These are phyloP conservation scores for Grosmannia serpens DNA, from an alignment of 2,329 filamentous ascomycete genomes.

Conservation along the genomic window DNA sequence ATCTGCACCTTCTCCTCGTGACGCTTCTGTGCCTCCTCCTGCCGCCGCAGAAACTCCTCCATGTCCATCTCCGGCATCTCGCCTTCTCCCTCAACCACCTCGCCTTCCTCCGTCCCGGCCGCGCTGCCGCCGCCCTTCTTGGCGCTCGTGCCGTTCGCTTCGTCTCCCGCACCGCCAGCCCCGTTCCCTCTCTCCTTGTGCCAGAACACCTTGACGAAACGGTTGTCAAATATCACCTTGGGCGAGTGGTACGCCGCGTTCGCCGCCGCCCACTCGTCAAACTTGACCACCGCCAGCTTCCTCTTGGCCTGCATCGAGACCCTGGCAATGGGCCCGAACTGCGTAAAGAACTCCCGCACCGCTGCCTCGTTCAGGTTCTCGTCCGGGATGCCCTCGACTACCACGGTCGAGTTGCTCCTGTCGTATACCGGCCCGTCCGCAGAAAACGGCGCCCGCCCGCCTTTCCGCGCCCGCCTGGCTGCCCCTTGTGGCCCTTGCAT, in stretches of 20 bases:
- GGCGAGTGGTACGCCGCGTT: slow-evolving; percentile 63
- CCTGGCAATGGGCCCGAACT: slow-evolving; percentile 56
- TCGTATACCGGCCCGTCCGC: slow-evolving; percentile 52
- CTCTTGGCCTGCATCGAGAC: slow-evolving; percentile 56
- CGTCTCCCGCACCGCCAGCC: slow-evolving; percentile 7
- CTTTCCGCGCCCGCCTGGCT: slow-evolving; percentile 12
- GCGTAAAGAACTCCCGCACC: slow-evolving; percentile 57
- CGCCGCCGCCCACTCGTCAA: slow-evolving; percentile 52
- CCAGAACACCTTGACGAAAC: slow-evolving; percentile 81
- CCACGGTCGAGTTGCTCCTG: slow-evolving; percentile 53
- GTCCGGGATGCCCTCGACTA: slow-evolving; percentile 67
- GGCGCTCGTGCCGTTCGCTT: slow-evolving; percentile 7
- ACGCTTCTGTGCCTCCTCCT: slow-evolving; percentile 59
- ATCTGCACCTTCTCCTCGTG: slow-evolving; percentile 55
- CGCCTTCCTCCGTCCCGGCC: background rate
- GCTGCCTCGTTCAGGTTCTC: slow-evolving; percentile 55
- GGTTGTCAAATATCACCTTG: slow-evolving; percentile 72
- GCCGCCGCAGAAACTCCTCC: slow-evolving; percentile 56
- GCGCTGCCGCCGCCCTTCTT: background rate
- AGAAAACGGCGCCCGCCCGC: slow-evolving; percentile 48
- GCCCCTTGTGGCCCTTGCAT: background rate
- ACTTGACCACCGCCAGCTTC: slow-evolving; percentile 59
- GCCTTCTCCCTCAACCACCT: background rate
- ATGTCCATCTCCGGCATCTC: slow-evolving; percentile 50
- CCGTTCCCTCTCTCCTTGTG: slow-evolving; percentile 40